Evolutionary conservation across 768 basidiomycete species (phyloP).

Genomic region (Suillus brevipes): DNA sequence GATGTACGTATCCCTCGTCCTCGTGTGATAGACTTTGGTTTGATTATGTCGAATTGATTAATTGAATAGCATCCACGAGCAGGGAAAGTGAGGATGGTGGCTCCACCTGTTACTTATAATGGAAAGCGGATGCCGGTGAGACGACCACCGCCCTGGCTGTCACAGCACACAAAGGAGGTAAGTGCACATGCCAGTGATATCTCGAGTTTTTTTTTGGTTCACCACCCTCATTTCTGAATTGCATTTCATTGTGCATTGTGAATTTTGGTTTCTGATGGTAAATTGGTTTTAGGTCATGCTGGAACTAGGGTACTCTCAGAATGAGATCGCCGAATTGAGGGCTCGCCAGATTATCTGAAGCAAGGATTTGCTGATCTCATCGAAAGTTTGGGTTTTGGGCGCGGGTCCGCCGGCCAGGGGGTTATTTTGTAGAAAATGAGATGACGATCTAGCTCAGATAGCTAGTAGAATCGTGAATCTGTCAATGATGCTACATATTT

Average conservation of each 20-base stretch:
- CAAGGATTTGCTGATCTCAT: slow-evolving; percentile 3
- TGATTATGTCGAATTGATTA: slow-evolving; percentile 3
- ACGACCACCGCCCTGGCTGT: slow-evolving; percentile 83
- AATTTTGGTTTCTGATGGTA: slow-evolving; percentile 12
- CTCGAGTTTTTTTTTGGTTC: neutral
- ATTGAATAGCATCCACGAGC: slow-evolving; percentile 64
- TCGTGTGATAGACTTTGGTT: slow-evolving; percentile 15
- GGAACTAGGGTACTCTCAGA: slow-evolving; percentile 43
- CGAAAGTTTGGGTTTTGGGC: slow-evolving; percentile 8
- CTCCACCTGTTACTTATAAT: slow-evolving; percentile 80
- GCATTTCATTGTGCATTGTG: slow-evolving; percentile 1
- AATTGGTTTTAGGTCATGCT: slow-evolving; percentile 34
- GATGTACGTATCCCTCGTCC: slow-evolving; percentile 56
- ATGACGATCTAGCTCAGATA: slow-evolving; percentile 3
- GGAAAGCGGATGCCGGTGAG: slow-evolving; percentile 73
- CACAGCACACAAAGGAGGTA: slow-evolving; percentile 81
- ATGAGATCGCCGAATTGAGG: slow-evolving; percentile 46
- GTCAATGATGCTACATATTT: slow-evolving; percentile 6
- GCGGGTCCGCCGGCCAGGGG: slow-evolving; percentile 23
- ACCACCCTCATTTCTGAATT: slow-evolving; percentile 1
- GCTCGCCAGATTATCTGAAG: slow-evolving; percentile 38
- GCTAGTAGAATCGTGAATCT: slow-evolving; percentile 2
- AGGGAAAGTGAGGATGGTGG: slow-evolving; percentile 76
- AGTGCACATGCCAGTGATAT: slow-evolving; percentile 11
- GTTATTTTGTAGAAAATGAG: slow-evolving; percentile 19